These are phyloP conservation scores for Chalara sp. DNA, from an alignment of 2,329 filamentous ascomycete genomes.

Conservation along the genomic window DNA sequence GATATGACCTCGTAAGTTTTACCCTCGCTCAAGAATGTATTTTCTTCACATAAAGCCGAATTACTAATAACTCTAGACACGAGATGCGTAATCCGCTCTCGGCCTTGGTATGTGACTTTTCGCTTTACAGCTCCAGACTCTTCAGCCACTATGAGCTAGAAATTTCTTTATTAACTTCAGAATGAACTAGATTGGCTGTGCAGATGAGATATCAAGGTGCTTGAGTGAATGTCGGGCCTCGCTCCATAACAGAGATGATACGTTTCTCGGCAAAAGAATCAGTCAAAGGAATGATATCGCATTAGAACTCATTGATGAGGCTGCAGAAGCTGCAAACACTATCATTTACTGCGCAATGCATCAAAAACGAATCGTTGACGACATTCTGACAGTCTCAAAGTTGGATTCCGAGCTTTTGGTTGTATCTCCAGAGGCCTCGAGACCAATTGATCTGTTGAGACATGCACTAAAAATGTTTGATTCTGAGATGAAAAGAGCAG, in stretches of 20 bases:
- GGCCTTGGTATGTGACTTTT: conserved; percentile 56
- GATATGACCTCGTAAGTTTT: conserved; percentile 51
- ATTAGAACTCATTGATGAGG: conserved; percentile 43
- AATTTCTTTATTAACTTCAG: no score
- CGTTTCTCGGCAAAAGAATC: background rate
- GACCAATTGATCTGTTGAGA: conserved; percentile 57
- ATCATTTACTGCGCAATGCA: conserved; percentile 74
- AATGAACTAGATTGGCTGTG: background rate
- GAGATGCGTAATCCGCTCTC: conserved; percentile 71
- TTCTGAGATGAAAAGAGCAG: conserved; percentile 63
- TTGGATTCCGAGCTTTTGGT: conserved; percentile 64
- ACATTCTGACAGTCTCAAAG: conserved; percentile 61
- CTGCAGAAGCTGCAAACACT: conserved; percentile 71
- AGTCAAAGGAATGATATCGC: conserved; percentile 27
- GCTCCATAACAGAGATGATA: no score
- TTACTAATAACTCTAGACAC: conserved; percentile 31
- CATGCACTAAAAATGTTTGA: conserved; percentile 74
- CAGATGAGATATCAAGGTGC: background rate
- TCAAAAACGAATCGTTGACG: conserved; percentile 71
- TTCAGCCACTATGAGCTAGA: conserved; percentile 5
- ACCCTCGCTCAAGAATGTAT: no score
- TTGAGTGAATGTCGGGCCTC: background rate
- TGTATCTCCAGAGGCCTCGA: conserved; percentile 63
- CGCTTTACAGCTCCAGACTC: conserved; percentile 25
- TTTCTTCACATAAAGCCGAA: no score